phyloP scores from a whole-genome alignment of 2,329 filamentous ascomycete genomes.

The Myriosclerotinia duriaeana region DNA sequence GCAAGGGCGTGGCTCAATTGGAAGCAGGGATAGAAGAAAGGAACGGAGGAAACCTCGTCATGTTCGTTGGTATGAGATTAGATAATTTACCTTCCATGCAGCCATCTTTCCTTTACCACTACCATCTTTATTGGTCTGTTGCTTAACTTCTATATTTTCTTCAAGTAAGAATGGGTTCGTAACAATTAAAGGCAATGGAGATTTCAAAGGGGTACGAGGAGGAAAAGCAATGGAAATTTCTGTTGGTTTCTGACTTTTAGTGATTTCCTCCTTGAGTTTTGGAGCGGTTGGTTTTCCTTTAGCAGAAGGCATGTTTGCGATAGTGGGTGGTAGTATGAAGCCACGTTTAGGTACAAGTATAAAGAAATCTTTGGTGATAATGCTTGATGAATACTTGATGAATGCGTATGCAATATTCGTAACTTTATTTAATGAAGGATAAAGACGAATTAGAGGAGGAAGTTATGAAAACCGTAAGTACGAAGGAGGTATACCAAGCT shows the following conservation, averaged over 20 bases:
- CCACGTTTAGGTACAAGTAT: not conserved
- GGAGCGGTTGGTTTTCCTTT: slow-evolving; percentile 49
- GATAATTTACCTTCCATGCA: slow-evolving; percentile 45
- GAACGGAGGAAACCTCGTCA: not conserved
- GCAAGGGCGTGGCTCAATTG: not conserved
- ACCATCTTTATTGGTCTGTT: slow-evolving; percentile 48
- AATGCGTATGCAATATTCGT: not conserved
- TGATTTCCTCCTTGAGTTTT: slow-evolving; percentile 47
- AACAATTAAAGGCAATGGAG: not conserved
- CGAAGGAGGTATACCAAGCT: not conserved
- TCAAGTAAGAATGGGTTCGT: slow-evolving; percentile 8
- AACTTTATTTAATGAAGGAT: not conserved
- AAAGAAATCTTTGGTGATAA: not conserved
- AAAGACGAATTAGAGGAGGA: not conserved
- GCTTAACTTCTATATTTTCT: slow-evolving; percentile 42
- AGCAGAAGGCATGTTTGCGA: slow-evolving; percentile 43
- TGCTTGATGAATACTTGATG: not conserved
- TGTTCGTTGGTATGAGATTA: not conserved
- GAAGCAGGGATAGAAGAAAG: not conserved
- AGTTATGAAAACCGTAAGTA: no score
- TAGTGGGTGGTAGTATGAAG: not conserved
- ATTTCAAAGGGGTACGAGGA: slow-evolving; percentile 2
- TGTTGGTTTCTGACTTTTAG: slow-evolving; percentile 40
- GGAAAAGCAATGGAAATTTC: not conserved
- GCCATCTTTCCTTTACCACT: slow-evolving; percentile 49